Conservation (phyloP, 495 filamentous ascomycete species). For the Tuber microsphaerosporum region DNA sequence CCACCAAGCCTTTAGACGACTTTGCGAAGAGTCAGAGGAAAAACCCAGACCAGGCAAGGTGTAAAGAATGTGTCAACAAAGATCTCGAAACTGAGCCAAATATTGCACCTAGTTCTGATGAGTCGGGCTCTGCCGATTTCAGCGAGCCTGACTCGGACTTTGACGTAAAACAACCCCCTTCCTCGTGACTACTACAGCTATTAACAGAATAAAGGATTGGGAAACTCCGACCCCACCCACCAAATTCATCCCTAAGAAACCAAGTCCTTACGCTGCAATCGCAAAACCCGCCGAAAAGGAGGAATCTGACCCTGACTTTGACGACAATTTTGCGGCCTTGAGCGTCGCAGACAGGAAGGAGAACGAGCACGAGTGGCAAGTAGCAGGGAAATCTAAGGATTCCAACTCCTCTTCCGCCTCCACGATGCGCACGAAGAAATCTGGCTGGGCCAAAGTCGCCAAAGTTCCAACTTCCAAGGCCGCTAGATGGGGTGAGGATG, state of each 20-base stretch:
- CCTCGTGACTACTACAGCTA: not conserved
- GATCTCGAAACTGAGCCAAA: constrained; percentile 28
- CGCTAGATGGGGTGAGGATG: constrained; percentile 22
- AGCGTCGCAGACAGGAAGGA: not conserved
- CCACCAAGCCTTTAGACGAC: constrained; percentile 46
- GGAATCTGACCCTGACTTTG: not conserved
- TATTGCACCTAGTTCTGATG: constrained; percentile 13
- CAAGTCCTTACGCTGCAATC: not conserved
- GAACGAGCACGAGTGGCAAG: not conserved
- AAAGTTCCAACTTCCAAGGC: constrained; percentile 17
- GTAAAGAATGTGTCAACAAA: constrained; percentile 49
- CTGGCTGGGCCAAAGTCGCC: constrained; percentile 25
- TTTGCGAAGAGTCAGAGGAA: constrained; percentile 52
- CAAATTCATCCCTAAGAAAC: not conserved
- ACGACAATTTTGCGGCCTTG: not conserved
- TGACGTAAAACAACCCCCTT: constrained; percentile 8
- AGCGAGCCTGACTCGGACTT: constrained; percentile 9
- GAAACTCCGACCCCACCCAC: not conserved
- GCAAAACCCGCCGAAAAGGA: not conserved
- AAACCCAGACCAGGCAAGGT: constrained; percentile 49
- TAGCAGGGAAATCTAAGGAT: not conserved
- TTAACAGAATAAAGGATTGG: constrained; percentile 8
- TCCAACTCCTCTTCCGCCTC: not conserved
- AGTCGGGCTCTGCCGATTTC: constrained; percentile 8
- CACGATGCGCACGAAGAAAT: constrained; percentile 11